Conservation (phyloP, 352 stramenopile genomes). For the Globisporangium recalcitrans region DNA sequence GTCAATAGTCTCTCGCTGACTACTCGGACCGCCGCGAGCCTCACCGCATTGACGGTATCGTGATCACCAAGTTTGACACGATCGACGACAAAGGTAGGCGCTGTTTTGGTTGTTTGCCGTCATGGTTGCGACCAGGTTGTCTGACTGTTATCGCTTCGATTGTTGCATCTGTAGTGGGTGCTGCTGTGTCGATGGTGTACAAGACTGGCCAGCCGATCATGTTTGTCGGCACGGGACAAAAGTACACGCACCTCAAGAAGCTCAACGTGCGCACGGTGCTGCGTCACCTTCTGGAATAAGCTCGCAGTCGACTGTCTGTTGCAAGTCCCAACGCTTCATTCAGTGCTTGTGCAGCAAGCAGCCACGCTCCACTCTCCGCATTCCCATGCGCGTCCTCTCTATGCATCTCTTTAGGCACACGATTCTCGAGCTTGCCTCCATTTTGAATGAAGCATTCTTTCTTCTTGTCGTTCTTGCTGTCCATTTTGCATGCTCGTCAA, state of each 20-base stretch:
- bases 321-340: neutral
- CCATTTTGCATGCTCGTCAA: no score
- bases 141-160: neutral
- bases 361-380: neutral
- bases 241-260: slow-evolving; percentile 99
- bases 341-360: neutral
- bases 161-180: slow-evolving; percentile 84
- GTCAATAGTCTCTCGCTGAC: slow-evolving; percentile 76
- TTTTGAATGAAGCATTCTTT: neutral
- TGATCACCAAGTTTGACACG: slow-evolving; percentile 99
- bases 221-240: slow-evolving; percentile 98
- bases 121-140: neutral
- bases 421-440: no score
- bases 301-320: neutral
- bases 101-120: slow-evolving; percentile 11
- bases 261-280: slow-evolving; percentile 95
- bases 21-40: slow-evolving; percentile 80
- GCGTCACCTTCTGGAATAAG: slow-evolving; percentile 90
- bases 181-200: slow-evolving; percentile 98
- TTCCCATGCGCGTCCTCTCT: neutral
- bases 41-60: slow-evolving; percentile 96
- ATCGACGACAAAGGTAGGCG: slow-evolving; percentile 96
- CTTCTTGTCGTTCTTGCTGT: neutral
- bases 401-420: no score
- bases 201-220: slow-evolving; percentile 98